Percentiles rank a stretch among this genome's conserved stretches.
These are phyloP conservation scores for Xylaria sp. DNA, from an alignment of 2,329 filamentous ascomycete species.

Conservation along the genomic window DNA sequence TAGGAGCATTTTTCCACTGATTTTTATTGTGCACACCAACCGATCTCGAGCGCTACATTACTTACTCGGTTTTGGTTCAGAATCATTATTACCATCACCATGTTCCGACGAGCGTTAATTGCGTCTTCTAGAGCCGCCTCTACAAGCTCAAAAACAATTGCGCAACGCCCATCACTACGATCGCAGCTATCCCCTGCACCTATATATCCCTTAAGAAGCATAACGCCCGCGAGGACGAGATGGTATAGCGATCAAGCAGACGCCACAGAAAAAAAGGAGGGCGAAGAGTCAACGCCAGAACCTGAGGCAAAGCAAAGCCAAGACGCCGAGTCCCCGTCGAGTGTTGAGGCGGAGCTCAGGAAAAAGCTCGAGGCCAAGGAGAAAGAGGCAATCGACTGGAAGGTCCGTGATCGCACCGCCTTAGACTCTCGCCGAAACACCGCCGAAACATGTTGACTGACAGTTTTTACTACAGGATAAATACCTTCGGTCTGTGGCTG, in stretches of 20 bases:
- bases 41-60: slow-evolving; percentile 7
- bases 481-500: slow-evolving; percentile 91
- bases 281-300: slow-evolving; percentile 50
- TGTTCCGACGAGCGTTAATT: slow-evolving; percentile 49
- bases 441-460: slow-evolving; percentile 15
- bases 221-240: slow-evolving; percentile 44
- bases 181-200: slow-evolving; percentile 57
- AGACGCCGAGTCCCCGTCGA: slow-evolving; percentile 50
- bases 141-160: slow-evolving; percentile 54
- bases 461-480: slow-evolving; percentile 75
- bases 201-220: slow-evolving; percentile 50
- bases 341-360: slow-evolving; percentile 63
- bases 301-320: slow-evolving; percentile 50
- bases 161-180: slow-evolving; percentile 60
- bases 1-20: slow-evolving; percentile 27
- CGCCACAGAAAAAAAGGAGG: slow-evolving; percentile 56
- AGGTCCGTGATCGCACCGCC: slow-evolving; percentile 67
- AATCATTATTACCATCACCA: slow-evolving; percentile 33
- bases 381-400: slow-evolving; percentile 81
- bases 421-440: slow-evolving; percentile 1
- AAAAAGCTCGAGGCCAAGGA: slow-evolving; percentile 78
- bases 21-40: slow-evolving; percentile 27
- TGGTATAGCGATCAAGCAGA: slow-evolving; percentile 55
- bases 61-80: slow-evolving; percentile 22
- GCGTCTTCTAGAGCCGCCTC: slow-evolving; percentile 48